Conservation (phyloP, 192 early-diverging fungal species). For the Coemansia sp. region DNA sequence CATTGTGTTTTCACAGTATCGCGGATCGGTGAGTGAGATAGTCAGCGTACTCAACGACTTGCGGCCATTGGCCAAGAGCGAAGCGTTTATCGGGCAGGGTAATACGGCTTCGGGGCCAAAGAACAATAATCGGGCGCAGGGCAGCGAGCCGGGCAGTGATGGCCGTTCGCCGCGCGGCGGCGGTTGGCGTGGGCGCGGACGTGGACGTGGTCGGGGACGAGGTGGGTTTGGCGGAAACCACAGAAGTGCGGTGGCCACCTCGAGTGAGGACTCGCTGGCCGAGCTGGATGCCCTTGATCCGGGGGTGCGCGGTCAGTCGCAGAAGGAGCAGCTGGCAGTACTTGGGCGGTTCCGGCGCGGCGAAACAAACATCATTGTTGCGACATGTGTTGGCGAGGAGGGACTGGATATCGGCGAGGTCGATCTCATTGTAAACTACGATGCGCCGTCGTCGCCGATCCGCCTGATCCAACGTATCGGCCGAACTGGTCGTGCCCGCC, state of each 20-base stretch:
- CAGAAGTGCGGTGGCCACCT: background rate
- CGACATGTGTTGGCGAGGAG: slow-evolving; percentile 91
- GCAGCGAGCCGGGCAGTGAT: background rate
- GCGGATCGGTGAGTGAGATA: slow-evolving; percentile 87
- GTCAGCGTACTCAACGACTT: slow-evolving; percentile 53
- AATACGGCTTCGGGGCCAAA: no score
- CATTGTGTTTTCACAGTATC: slow-evolving; percentile 82
- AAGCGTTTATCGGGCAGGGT: slow-evolving; percentile 80
- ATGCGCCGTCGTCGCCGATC: slow-evolving; percentile 51
- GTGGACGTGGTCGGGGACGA: background rate
- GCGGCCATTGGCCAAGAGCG: slow-evolving; percentile 60
- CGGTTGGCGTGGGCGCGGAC: slow-evolving; percentile 4
- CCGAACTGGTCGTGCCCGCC: slow-evolving; percentile 43
- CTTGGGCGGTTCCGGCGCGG: slow-evolving; percentile 71
- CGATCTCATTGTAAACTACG: slow-evolving; percentile 88
- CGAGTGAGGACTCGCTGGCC: slow-evolving; percentile 7
- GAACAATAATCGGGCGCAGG: no score
- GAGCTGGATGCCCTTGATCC: slow-evolving; percentile 12
- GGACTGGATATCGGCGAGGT: slow-evolving; percentile 95
- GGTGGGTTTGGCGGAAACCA: background rate
- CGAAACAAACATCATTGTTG: slow-evolving; percentile 77
- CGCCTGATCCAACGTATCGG: slow-evolving; percentile 48
- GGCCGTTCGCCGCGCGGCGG: background rate
- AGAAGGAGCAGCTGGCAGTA: slow-evolving; percentile 79
- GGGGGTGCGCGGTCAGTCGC: slow-evolving; percentile 67